Base-by-base conservation (phyloP, 352 stramenopile genomes). In the Lagenidium giganteum region DNA sequence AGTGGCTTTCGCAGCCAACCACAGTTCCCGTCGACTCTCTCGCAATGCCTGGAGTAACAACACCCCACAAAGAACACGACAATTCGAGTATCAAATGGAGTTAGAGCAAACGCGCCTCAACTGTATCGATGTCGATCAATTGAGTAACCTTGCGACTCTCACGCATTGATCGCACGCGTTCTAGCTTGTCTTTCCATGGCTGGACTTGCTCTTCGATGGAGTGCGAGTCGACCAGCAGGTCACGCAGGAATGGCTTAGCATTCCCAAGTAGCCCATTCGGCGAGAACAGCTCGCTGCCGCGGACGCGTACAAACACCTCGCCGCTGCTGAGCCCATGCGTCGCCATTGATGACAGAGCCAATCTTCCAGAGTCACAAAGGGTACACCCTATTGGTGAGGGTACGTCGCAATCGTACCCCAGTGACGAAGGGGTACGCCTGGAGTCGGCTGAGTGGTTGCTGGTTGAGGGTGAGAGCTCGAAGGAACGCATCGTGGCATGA, bases 301-400 rank as follows among this genome's bases (percentile, higher is more conserved):
- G 56, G 5, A 70, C 20, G 17, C 65, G 69, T 29, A 73, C 61
- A 22, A 75, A 77, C 40, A 83, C 29, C 39, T 81, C 69, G 13
- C 67, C 72, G 27, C 58, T 81, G 21, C 58, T 61, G 9, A 72
- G 44, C 27, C 59, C 47, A 28, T 37, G 5, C 22, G 14, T 20
- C 23, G 36, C 25, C 23, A 24, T 50, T 21, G 28, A 22, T 16
- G 28, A 29, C n/a, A n/a, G n/a, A n/a, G n/a, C n/a, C n/a, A n/a
- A n/a, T n/a, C n/a, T n/a, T n/a, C n/a, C n/a, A n/a, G n/a, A n/a
- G n/a, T n/a, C n/a, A n/a, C n/a, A n/a, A n/a, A n/a, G n/a, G n/a
- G n/a, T n/a, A n/a, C n/a, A n/a, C n/a, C n/a, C n/a, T n/a, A n/a
- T n/a, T n/a, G n/a, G n/a, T n/a, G n/a, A n/a, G n/a, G n/a, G n/a